These are phyloP conservation scores for Penicillium hordei DNA, from an alignment of 2,329 filamentous ascomycete genomes.

Conservation along the genomic window DNA sequence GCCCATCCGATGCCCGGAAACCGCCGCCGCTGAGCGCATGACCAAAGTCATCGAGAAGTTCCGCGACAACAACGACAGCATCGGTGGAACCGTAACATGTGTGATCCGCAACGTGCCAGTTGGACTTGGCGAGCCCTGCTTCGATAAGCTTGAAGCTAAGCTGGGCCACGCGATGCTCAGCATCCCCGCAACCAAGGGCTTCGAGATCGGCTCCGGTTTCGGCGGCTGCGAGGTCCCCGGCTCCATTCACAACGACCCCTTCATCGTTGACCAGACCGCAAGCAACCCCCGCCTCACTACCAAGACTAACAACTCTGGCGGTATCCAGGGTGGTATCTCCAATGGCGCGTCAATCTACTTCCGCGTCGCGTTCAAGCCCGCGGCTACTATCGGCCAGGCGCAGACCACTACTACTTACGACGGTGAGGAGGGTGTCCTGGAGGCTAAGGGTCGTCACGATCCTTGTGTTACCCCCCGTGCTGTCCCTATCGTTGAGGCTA, in stretches of 20 bases:
- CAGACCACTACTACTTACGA: slow-evolving; percentile 82
- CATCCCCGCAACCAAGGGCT: slow-evolving; percentile 93
- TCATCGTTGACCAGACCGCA: slow-evolving; percentile 56
- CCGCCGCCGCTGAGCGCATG: slow-evolving; percentile 67
- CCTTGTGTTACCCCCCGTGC: slow-evolving; percentile 88
- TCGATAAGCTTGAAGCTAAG: slow-evolving; percentile 91
- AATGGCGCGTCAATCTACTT: slow-evolving; percentile 96
- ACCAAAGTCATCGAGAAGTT: slow-evolving; percentile 74
- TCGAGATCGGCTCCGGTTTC: slow-evolving; percentile 94
- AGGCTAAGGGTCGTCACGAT: slow-evolving; percentile 92
- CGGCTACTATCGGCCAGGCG: slow-evolving; percentile 87
- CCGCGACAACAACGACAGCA: slow-evolving; percentile 78
- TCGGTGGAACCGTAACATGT: slow-evolving; percentile 92
- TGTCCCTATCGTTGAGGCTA: slow-evolving; percentile 71
- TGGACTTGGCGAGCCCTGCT: slow-evolving; percentile 88
- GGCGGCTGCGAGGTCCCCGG: slow-evolving; percentile 81
- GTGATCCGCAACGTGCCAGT: slow-evolving; percentile 83
- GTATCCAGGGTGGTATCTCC: slow-evolving; percentile 91
- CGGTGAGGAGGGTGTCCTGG: slow-evolving; percentile 71
- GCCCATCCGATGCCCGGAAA: slow-evolving; percentile 84
- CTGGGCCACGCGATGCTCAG: slow-evolving; percentile 92
- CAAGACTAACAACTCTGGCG: slow-evolving; percentile 91
- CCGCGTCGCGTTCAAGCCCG: slow-evolving; percentile 89
- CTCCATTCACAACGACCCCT: slow-evolving; percentile 88
- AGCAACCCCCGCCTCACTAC: slow-evolving; percentile 66